phyloP scores from a whole-genome alignment of 2,329 filamentous ascomycete genomes.

The Fusarium musae region DNA sequence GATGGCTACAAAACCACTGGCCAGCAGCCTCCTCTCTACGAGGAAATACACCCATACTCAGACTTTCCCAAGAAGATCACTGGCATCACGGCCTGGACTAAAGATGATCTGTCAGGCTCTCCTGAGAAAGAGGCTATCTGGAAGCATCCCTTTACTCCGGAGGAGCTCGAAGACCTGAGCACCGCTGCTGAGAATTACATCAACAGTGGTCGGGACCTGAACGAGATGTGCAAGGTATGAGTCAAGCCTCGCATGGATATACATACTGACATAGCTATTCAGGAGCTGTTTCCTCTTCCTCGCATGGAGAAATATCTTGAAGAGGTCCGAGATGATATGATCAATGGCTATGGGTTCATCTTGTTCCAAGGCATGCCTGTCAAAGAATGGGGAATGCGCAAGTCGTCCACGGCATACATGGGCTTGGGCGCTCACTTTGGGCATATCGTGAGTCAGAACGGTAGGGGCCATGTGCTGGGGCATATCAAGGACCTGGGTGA shows the following conservation, averaged over 20 bases:
- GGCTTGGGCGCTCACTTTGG: conserved; percentile 84
- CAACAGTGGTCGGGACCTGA: conserved; percentile 7
- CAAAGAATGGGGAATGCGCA: conserved; percentile 77
- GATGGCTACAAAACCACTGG: conserved; percentile 68
- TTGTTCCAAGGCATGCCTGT: conserved; percentile 90
- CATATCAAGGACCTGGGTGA: conserved; percentile 89
- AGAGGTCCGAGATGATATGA: conserved; percentile 52
- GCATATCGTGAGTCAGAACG: conserved; percentile 87
- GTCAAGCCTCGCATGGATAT: accelerated
- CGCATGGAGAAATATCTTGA: conserved; percentile 44
- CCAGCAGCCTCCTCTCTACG: conserved; percentile 76
- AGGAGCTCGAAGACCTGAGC: conserved; percentile 16
- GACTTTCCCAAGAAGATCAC: conserved; percentile 77
- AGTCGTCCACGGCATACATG: conserved; percentile 86
- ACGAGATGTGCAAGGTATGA: conserved; percentile 15
- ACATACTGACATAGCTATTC: neutral
- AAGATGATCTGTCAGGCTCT: conserved; percentile 69
- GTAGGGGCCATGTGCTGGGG: conserved; percentile 82
- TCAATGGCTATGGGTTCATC: conserved; percentile 88
- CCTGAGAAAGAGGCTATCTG: conserved; percentile 67
- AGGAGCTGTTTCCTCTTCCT: conserved; percentile 54
- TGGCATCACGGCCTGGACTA: conserved; percentile 78
- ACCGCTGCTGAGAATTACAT: conserved; percentile 15
- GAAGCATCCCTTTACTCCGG: conserved; percentile 74
- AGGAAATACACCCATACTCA: conserved; percentile 72